Conservation (phyloP, 192 early-diverging fungal species). For the Mortierella hygrophila region DNA sequence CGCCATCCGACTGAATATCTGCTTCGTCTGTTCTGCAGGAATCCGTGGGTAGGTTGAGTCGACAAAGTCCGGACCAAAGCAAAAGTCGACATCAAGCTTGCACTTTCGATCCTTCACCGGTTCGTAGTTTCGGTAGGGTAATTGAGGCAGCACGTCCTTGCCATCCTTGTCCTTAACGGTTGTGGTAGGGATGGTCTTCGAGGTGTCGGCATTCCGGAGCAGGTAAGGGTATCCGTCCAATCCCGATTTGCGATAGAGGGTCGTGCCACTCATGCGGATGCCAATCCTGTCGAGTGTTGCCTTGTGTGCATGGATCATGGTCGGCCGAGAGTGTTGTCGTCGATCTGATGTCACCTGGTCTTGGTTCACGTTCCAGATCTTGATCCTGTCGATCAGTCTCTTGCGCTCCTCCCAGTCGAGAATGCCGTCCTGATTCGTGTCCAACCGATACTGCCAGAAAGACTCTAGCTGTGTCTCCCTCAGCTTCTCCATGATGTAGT, state of each 20-base stretch:
- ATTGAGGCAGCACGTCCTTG: conserved; percentile 14
- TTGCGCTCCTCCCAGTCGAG: conserved; percentile 47
- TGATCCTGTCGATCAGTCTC: conserved; percentile 19
- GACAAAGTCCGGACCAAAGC: conserved; percentile 50
- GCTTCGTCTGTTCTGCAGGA: not conserved
- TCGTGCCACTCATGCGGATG: conserved; percentile 29
- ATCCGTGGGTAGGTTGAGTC: not conserved
- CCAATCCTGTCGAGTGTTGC: conserved; percentile 8
- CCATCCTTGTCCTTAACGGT: not conserved
- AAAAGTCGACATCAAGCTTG: conserved; percentile 32
- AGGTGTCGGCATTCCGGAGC: conserved; percentile 13
- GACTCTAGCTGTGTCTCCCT: conserved; percentile 56
- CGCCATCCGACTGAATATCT: conserved; percentile 38
- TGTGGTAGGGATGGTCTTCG: conserved; percentile 9
- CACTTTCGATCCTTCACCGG: conserved; percentile 30
- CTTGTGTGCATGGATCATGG: conserved; percentile 21
- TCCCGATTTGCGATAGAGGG: conserved; percentile 31
- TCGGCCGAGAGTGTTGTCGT: conserved; percentile 13
- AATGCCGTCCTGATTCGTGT: conserved; percentile 48
- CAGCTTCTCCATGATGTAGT: conserved; percentile 59
- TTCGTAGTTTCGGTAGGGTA: conserved; percentile 35
- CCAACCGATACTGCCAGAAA: conserved; percentile 44
- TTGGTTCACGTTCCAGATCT: conserved; percentile 28
- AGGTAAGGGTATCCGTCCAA: conserved; percentile 55
- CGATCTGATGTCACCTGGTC: not conserved